Evolutionary conservation across 208 protist genomes (phyloP).

Genomic region (Leishmania tropica): DNA sequence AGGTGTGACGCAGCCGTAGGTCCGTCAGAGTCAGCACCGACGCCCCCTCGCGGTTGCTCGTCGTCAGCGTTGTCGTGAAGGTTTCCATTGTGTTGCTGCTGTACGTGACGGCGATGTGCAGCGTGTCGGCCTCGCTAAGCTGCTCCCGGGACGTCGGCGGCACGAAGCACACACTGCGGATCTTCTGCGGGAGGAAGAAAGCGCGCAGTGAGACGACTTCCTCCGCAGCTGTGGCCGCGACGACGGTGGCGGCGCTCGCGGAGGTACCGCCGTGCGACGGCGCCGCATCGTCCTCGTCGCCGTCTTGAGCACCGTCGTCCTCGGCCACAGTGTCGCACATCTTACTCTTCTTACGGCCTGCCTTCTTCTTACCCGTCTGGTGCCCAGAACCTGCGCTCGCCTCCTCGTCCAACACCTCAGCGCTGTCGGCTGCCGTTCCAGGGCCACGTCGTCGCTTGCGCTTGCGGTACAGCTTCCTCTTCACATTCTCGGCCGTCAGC

Average conservation of each 20-base stretch:
- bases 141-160: conserved; percentile 41
- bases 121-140: conserved; percentile 31
- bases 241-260: background rate
- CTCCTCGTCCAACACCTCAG: background rate
- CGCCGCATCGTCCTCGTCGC: conserved; percentile 12
- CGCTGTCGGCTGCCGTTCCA: background rate
- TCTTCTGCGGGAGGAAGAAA: conserved; percentile 81
- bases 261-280: background rate
- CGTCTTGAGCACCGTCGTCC: conserved; percentile 20
- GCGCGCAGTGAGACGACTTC: conserved; percentile 74
- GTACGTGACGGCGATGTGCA: conserved; percentile 88
- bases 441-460: conserved; percentile 56
- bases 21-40: conserved; percentile 70
- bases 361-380: conserved; percentile 17
- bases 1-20: conserved; percentile 54
- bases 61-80: conserved; percentile 71
- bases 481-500: conserved; percentile 69
- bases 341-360: conserved; percentile 12
- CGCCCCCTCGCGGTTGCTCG: conserved; percentile 55
- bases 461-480: conserved; percentile 74
- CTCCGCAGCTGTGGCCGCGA: conserved; percentile 57
- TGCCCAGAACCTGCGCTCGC: conserved; percentile 10
- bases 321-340: conserved; percentile 12
- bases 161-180: conserved; percentile 82
- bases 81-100: conserved; percentile 83